These are phyloP conservation scores for Nyssa sinensis DNA, from an alignment of 148 eudicot species.

Conservation along the genomic window DNA sequence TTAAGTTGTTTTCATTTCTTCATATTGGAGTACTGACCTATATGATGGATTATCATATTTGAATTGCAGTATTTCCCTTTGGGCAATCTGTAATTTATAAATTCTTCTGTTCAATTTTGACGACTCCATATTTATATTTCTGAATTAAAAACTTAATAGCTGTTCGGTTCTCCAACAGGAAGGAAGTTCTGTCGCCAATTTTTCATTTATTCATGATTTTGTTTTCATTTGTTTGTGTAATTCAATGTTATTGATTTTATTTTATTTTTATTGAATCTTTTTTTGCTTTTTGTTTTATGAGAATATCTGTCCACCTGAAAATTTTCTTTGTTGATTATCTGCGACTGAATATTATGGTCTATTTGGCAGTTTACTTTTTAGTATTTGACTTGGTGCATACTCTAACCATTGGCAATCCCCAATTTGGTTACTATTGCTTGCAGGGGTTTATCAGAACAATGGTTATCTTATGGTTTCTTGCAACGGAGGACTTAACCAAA, in stretches of 20 bases:
- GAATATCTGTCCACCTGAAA: neutral
- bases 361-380: neutral
- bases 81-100: too few species aligned
- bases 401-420: neutral
- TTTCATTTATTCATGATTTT: too few species aligned
- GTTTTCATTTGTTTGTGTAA: too few species aligned
- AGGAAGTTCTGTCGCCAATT: neutral
- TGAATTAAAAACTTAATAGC: too few species aligned
- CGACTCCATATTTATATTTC: too few species aligned
- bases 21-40: neutral
- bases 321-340: neutral
- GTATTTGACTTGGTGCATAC: neutral
- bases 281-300: neutral
- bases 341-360: neutral
- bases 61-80: too few species aligned
- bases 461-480: constrained; percentile 78
- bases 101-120: too few species aligned
- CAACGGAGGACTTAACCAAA: constrained; percentile 78
- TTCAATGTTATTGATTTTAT: too few species aligned
- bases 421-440: neutral
- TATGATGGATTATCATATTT: neutral
- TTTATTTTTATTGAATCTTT: too few species aligned
- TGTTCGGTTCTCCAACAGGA: neutral
- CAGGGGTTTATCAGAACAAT: constrained; percentile 65
- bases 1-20: neutral